These are phyloP conservation scores for Phalaenopsis aphrodite DNA, from an alignment of 106 monocot genomes.

Conservation along the genomic window DNA sequence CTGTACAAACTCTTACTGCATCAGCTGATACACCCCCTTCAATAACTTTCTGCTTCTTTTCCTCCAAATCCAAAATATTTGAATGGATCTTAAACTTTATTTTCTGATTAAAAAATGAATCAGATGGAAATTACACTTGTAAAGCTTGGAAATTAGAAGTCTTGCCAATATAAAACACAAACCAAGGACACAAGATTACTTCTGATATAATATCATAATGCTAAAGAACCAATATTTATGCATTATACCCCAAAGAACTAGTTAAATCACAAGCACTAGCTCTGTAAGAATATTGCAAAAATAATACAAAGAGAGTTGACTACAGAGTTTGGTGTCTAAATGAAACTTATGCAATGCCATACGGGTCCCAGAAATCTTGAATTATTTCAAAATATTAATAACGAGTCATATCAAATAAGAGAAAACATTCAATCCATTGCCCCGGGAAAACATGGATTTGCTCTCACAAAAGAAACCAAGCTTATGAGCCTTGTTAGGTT, in stretches of 20 bases:
- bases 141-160: background rate
- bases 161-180: background rate
- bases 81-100: background rate
- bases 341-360: too few species aligned
- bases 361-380: too few species aligned
- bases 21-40: constrained; percentile 34
- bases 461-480: background rate
- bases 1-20: constrained; percentile 30
- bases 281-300: too few species aligned
- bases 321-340: too few species aligned
- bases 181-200: background rate
- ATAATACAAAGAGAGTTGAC: too few species aligned
- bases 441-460: background rate
- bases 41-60: constrained; percentile 41
- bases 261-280: background rate
- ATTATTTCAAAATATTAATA: background rate
- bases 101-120: background rate
- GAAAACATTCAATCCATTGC: background rate
- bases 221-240: background rate
- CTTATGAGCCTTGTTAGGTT: background rate
- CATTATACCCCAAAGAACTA: background rate
- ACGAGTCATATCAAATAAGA: background rate
- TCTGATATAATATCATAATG: background rate
- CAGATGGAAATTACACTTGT: background rate
- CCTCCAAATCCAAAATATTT: constrained; percentile 25